phyloP scores from a whole-genome alignment of 2,329 filamentous ascomycete genomes.

The Botryosphaeria dothidea region DNA sequence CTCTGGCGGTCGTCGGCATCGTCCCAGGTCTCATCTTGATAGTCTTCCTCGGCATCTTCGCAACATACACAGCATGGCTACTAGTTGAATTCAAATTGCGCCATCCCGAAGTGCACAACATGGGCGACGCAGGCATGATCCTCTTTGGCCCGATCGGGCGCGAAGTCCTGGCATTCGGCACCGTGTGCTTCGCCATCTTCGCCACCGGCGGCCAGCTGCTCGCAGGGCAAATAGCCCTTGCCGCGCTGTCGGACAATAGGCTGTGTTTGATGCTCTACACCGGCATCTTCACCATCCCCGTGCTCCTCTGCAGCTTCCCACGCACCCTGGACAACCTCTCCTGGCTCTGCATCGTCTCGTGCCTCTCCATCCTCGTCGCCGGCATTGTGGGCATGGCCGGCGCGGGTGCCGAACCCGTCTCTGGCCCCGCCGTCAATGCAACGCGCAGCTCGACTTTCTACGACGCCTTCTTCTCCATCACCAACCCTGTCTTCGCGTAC shows the following conservation, averaged over 20 bases:
- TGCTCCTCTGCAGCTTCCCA: constrained; percentile 50
- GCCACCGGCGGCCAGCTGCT: constrained; percentile 54
- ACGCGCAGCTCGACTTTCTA: constrained; percentile 43
- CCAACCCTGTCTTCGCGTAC: constrained; percentile 56
- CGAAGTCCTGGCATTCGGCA: constrained; percentile 41
- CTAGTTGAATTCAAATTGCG: constrained; percentile 48
- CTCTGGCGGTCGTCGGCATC: constrained; percentile 53
- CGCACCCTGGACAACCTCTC: constrained; percentile 53
- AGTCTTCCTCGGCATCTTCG: constrained; percentile 52
- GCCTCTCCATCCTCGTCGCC: constrained; percentile 51
- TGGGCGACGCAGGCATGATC: constrained; percentile 38
- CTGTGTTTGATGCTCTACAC: constrained; percentile 49
- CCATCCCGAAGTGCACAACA: constrained; percentile 38
- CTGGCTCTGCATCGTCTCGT: constrained; percentile 48
- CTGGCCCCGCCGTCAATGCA: constrained; percentile 40
- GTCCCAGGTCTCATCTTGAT: constrained; percentile 56
- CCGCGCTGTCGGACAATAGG: constrained; percentile 46
- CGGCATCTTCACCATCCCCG: constrained; percentile 50
- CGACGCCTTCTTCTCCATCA: constrained; percentile 49
- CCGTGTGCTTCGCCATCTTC: constrained; percentile 55
- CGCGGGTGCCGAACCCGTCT: constrained; percentile 45
- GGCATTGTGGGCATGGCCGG: constrained; percentile 55
- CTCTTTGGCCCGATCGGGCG: constrained; percentile 32
- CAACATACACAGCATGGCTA: constrained; percentile 53
- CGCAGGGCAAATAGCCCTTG: constrained; percentile 53